These are phyloP conservation scores for Gigaspora rosea DNA, from an alignment of 192 early-diverging fungal species.

Conservation along the genomic window DNA sequence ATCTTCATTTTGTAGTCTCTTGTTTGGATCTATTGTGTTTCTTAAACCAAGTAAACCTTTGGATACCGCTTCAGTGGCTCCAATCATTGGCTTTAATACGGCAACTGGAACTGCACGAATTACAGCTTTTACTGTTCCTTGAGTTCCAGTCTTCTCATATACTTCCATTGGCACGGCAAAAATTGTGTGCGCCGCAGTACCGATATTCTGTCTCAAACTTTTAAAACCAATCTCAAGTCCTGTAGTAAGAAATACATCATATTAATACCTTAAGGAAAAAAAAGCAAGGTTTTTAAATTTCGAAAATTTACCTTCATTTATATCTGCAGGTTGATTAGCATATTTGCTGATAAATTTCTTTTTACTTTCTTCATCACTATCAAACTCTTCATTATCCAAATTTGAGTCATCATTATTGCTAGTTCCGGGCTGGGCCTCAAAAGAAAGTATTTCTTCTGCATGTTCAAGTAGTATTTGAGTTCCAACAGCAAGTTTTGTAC, in stretches of 20 bases:
- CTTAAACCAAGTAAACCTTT: slow-evolving; percentile 89
- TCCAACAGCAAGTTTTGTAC: slow-evolving; percentile 83
- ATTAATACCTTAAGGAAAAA: background rate
- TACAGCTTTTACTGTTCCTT: slow-evolving; percentile 65
- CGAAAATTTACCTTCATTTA: slow-evolving; percentile 61
- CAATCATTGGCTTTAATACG: slow-evolving; percentile 94
- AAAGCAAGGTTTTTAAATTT: no score
- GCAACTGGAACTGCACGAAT: slow-evolving; percentile 86
- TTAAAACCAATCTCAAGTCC: slow-evolving; percentile 80
- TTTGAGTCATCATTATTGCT: background rate
- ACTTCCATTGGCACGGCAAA: slow-evolving; percentile 87
- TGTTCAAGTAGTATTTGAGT: slow-evolving; percentile 89
- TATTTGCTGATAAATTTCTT: slow-evolving; percentile 68
- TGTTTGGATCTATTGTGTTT: slow-evolving; percentile 86
- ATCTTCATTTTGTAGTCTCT: slow-evolving; percentile 79
- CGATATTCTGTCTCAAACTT: slow-evolving; percentile 78
- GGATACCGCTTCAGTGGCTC: slow-evolving; percentile 88
- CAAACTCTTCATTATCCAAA: slow-evolving; percentile 19
- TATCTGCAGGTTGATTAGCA: slow-evolving; percentile 80
- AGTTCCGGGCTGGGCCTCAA: slow-evolving; percentile 37
- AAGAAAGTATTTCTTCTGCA: slow-evolving; percentile 78
- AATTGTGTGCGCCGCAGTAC: slow-evolving; percentile 83
- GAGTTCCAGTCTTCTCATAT: slow-evolving; percentile 60
- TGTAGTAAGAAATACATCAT: background rate
- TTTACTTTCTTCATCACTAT: slow-evolving; percentile 32